Evolutionary conservation across 805 yeast species (phyloP), one percentile per base, ranked within the genome.

Genomic region (Wickerhamiella vanderwaltii): DNA sequence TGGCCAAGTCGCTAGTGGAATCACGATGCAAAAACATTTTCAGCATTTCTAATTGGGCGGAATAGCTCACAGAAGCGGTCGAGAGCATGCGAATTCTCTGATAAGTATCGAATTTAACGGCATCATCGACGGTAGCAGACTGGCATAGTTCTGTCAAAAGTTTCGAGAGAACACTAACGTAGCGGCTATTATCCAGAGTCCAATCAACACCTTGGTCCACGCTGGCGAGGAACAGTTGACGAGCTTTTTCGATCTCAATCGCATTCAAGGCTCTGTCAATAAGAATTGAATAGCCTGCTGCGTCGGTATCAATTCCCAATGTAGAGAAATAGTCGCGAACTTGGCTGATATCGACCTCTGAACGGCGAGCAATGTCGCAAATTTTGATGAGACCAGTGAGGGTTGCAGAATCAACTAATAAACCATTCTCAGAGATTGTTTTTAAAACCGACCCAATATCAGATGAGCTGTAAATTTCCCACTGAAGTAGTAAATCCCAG

Each of bases 151-250:
- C 51, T 2, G 50, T 50, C 7, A 63, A 45, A 29, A 65, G 51
- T 15, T 54, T 50, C 38, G 53, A 55, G 17, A 65, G 51, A 4
- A 51, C 47, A 3, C 35, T 22, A 9, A 44, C 32, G 29, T 49
- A 45, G 22, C 31, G 5, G 44, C 56, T 55, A 35, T 50, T 50
- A 12, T 60, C 63, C 33, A 53, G 54, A 23, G 58, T 61, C 76
- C 77, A 72, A 20, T 64, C 63, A 5, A 66, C 61, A 26, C 70
- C 72, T 20, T 61, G 51, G 4, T 55, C 47, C 5, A 66, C 49
- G 36, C 64, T 56, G 9, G 58, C 50, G 5, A 62, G 50, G 50
- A 68, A 69, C 5, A 62, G 32, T 13, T 51, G 41, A 13, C 61
- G 52, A 1, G 68, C 67, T 16, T 47, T 50, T 5, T 48, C 48